phyloP scores from a whole-genome alignment of 495 filamentous ascomycete species.

The Entonaema liquescens region DNA sequence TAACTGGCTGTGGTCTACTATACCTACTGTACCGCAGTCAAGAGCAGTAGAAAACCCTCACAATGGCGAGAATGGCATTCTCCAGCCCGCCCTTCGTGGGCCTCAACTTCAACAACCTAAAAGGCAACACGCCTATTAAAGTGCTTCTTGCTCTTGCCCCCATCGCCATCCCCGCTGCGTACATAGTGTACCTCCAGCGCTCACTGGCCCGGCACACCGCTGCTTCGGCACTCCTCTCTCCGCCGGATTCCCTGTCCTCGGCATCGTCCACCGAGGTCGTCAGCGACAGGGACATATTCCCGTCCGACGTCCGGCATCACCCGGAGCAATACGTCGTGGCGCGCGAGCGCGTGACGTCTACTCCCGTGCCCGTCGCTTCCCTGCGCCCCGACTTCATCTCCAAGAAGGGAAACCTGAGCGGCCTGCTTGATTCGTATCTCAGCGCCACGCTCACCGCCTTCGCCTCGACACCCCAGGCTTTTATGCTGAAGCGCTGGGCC shows the following conservation, averaged over 20 bases:
- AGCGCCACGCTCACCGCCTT: constrained; percentile 45
- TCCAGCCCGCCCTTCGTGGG: constrained; percentile 1
- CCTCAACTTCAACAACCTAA: not conserved
- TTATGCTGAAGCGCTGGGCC: constrained; percentile 34
- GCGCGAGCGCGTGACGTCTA: constrained; percentile 43
- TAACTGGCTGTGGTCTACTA: no score
- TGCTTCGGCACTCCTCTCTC: constrained; percentile 11
- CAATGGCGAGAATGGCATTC: not conserved
- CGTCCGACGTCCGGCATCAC: constrained; percentile 6
- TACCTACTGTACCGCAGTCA: no score
- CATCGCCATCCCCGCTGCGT: constrained; percentile 26
- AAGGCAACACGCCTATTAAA: not conserved
- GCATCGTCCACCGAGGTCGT: not conserved
- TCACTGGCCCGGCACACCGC: constrained; percentile 11
- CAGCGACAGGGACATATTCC: not conserved
- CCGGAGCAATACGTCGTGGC: constrained; percentile 35
- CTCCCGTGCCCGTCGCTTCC: not conserved
- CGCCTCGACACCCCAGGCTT: constrained; percentile 46
- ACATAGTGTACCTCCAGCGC: constrained; percentile 16
- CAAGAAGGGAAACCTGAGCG: not conserved
- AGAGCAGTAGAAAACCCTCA: not conserved
- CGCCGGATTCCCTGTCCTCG: constrained; percentile 19
- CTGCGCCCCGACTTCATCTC: constrained; percentile 4
- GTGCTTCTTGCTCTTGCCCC: constrained; percentile 27
- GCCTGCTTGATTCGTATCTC: constrained; percentile 40